phyloP scores from a whole-genome alignment of 176 grass and related monocot genomes.

The Eremochloa ophiuroides region DNA sequence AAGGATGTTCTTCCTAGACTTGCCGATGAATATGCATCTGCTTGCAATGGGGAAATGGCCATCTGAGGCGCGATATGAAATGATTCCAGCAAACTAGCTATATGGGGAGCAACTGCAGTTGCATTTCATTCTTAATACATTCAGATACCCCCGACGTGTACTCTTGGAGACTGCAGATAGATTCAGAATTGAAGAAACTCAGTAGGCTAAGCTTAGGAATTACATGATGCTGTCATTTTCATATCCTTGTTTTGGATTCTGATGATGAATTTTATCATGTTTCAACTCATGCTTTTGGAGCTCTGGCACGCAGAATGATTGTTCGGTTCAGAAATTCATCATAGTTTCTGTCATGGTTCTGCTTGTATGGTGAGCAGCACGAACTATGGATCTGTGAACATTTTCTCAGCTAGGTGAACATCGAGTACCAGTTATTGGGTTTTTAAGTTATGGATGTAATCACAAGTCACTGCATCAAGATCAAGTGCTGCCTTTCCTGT shows the following conservation, averaged over 20 bases:
- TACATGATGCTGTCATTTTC: neutral
- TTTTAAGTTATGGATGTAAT: neutral
- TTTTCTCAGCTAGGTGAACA: neutral
- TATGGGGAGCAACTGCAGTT: neutral
- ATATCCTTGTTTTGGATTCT: neutral
- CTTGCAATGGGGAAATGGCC: conserved; percentile 20
- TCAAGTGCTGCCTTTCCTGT: neutral
- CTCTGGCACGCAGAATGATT: neutral
- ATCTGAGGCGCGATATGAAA: neutral
- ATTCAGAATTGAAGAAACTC: neutral
- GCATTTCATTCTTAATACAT: neutral
- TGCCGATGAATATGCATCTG: conserved; percentile 23
- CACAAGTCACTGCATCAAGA: neutral
- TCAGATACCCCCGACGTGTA: neutral
- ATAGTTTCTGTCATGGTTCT: neutral
- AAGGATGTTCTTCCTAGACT: conserved; percentile 43
- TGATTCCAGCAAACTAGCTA: neutral
- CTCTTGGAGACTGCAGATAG: neutral
- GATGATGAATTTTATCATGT: conserved; percentile 2
- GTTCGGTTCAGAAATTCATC: neutral
- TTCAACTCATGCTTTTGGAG: neutral
- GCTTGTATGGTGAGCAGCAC: neutral
- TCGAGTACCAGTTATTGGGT: neutral
- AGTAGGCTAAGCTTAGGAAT: neutral
- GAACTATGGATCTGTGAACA: neutral